These are phyloP conservation scores for Sporothrix protearum DNA, from an alignment of 2,329 filamentous ascomycete genomes.

Conservation along the genomic window DNA sequence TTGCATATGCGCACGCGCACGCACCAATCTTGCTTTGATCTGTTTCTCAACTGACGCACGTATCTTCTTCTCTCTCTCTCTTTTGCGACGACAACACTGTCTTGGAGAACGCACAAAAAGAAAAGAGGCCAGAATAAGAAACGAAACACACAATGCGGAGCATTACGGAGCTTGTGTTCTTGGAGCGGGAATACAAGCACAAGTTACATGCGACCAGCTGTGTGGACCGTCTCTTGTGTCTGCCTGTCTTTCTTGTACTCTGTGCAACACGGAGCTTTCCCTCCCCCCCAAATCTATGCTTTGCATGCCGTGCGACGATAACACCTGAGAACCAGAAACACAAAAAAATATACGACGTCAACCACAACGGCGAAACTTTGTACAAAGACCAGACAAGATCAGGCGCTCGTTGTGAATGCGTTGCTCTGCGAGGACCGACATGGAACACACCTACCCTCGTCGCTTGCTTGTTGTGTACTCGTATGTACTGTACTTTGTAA, in stretches of 20 bases:
- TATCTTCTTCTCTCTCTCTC: neutral
- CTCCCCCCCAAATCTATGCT: neutral
- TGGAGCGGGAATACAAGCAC: neutral
- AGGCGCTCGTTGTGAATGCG: neutral
- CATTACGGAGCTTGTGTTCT: neutral
- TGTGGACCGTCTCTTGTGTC: neutral
- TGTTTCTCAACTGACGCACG: neutral
- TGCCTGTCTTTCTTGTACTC: neutral
- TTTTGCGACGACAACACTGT: neutral
- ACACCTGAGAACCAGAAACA: neutral
- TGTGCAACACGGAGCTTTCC: slow-evolving; percentile 6
- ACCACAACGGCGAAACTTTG: neutral
- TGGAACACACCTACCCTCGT: neutral
- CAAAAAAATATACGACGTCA: neutral
- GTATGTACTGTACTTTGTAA: too few relatives aligned
- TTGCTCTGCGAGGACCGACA: neutral
- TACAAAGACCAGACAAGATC: neutral
- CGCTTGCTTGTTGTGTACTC: neutral
- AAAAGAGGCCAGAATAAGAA: neutral
- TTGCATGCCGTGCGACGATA: neutral
- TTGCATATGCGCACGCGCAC: slow-evolving; percentile 7
- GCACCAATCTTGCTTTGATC: neutral
- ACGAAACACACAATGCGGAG: neutral
- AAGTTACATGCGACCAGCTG: neutral
- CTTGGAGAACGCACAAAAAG: neutral